A percentile compares a stretch with the other conserved stretches of the same genome.
These are phyloP conservation scores for Suillus americanus DNA, from an alignment of 768 basidiomycete species.

Conservation along the genomic window DNA sequence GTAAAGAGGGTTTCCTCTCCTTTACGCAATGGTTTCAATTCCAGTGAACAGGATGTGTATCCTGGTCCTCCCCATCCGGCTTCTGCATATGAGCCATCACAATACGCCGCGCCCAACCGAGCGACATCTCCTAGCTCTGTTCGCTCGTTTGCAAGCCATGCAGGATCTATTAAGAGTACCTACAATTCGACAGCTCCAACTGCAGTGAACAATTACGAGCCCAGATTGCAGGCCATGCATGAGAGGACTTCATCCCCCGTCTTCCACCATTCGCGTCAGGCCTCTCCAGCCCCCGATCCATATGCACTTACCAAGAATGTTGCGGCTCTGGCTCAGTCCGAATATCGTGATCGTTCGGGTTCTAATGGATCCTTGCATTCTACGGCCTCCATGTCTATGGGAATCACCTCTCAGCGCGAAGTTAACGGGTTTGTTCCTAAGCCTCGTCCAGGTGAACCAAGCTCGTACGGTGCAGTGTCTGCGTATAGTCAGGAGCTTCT, in stretches of 20 bases:
- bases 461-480: slow-evolving; percentile 15
- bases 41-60: slow-evolving; percentile 3
- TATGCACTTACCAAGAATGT: slow-evolving; percentile 35
- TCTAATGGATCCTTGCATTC: slow-evolving; percentile 48
- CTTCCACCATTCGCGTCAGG: slow-evolving; percentile 18
- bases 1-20: slow-evolving; percentile 16
- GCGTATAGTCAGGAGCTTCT: slow-evolving; percentile 28
- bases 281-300: slow-evolving; percentile 31
- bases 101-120: slow-evolving; percentile 13
- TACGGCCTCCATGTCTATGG: slow-evolving; percentile 19
- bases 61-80: neutral
- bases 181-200: slow-evolving; percentile 7
- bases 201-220: slow-evolving; percentile 18
- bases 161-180: slow-evolving; percentile 10
- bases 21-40: slow-evolving; percentile 12
- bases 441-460: slow-evolving; percentile 19
- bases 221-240: slow-evolving; percentile 16
- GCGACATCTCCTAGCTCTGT: slow-evolving; percentile 25
- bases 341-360: slow-evolving; percentile 38
- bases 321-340: slow-evolving; percentile 15
- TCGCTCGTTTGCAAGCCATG: slow-evolving; percentile 21
- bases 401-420: slow-evolving; percentile 22
- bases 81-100: slow-evolving; percentile 6
- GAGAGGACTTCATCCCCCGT: slow-evolving; percentile 33
- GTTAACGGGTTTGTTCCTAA: slow-evolving; percentile 27